These are phyloP conservation scores for Chytriomyces sp. DNA, from an alignment of 192 early-diverging fungal genomes.

Conservation along the genomic window DNA sequence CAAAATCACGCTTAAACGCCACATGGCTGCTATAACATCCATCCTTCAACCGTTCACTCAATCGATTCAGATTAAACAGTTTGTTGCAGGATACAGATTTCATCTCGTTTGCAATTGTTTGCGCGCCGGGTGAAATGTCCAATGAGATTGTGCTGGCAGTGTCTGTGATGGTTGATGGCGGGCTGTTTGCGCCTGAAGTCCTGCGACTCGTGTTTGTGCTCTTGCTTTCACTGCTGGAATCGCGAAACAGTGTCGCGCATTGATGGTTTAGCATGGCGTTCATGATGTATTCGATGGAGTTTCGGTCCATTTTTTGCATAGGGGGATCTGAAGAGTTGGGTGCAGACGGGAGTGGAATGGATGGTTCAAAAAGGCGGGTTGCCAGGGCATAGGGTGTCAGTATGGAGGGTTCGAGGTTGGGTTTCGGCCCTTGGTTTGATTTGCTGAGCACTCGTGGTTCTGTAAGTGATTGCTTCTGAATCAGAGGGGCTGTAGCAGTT, in stretches of 20 bases:
- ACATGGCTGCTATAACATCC: neutral
- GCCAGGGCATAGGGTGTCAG: neutral
- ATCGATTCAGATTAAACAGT: neutral
- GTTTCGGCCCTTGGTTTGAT: neutral
- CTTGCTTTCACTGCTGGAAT: neutral
- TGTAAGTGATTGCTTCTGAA: neutral
- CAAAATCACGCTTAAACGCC: constrained; percentile 21
- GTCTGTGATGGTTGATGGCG: neutral
- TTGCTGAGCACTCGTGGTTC: neutral
- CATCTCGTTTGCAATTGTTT: neutral
- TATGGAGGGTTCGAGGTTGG: neutral
- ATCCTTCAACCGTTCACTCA: neutral
- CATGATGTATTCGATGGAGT: constrained; percentile 3
- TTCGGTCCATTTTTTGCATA: neutral
- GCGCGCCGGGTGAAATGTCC: neutral
- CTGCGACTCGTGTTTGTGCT: neutral
- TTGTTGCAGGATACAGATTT: neutral
- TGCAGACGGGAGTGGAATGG: constrained; percentile 4
- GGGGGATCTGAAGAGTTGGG: constrained; percentile 4
- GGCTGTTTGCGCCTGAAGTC: neutral
- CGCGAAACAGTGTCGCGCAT: neutral
- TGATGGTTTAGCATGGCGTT: constrained; percentile 17
- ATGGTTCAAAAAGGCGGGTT: neutral
- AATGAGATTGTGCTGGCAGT: neutral
- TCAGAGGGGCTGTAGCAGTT: neutral